These are phyloP conservation scores for Vararia minispora DNA, from an alignment of 768 basidiomycete species.

Conservation along the genomic window DNA sequence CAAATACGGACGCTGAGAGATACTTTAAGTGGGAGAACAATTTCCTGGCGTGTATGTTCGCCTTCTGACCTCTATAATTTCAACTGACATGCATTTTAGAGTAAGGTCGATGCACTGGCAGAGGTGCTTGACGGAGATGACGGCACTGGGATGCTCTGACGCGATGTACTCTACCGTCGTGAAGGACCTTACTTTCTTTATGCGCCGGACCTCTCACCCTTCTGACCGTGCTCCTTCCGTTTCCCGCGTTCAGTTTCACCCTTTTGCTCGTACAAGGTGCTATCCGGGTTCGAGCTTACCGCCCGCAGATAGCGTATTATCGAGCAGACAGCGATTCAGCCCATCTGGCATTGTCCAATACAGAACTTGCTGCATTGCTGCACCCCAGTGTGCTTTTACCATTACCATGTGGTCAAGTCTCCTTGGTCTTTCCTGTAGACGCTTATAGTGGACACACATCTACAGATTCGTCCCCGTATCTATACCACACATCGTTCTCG, in stretches of 20 bases:
- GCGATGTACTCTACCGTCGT: constrained; percentile 5
- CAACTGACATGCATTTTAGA: constrained; percentile 23
- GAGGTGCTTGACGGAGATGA: constrained; percentile 56
- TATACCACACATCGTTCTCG: too few species aligned
- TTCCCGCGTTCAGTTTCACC: background rate
- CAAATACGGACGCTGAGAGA: constrained; percentile 47
- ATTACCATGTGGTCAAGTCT: too few species aligned
- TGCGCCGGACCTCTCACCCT: background rate
- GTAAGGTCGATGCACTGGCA: constrained; percentile 52
- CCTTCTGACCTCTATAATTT: background rate
- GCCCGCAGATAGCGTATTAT: constrained; percentile 63
- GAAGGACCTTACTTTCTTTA: constrained; percentile 2
- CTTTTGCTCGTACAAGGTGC: constrained; percentile 70
- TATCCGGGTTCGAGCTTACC: constrained; percentile 46
- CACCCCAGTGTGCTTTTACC: background rate
- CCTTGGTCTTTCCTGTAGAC: too few species aligned
- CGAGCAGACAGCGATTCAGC: constrained; percentile 46
- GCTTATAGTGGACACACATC: too few species aligned
- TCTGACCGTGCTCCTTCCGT: constrained; percentile 11
- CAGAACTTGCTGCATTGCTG: constrained; percentile 1
- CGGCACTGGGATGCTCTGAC: constrained; percentile 37
- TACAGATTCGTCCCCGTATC: too few species aligned
- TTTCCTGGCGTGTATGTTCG: constrained; percentile 12
- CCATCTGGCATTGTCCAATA: background rate
- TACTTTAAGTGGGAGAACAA: constrained; percentile 8